Evolutionary conservation across 1,284 basidiomycete species (phyloP), one percentile per base, ranked within the genome.

Genomic region (Athelia psychrophila): DNA sequence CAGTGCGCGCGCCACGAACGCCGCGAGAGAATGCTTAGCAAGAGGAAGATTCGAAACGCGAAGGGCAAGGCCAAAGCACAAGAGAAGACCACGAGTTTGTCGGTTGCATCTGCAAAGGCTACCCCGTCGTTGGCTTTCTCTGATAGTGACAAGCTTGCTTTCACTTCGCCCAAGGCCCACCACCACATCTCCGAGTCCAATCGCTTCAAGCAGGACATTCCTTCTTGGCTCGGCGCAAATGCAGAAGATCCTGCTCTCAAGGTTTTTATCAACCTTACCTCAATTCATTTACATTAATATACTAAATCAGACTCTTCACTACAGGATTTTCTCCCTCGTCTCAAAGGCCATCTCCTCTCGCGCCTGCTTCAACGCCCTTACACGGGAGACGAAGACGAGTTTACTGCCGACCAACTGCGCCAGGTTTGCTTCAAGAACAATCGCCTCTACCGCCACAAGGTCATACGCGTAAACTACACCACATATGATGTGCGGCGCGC

Each of bases 1-100:
- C 66, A 69, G 18, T 68, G 75, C 35, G 57, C 65, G 0, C 57
- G 24, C 15, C 55, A 61, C 19, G 64, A 67, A 25, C 47, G 50
- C 0, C 48, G 58, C 0, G 52, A 58, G 12, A 32, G 35, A 0
- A 25, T 56, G 2, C 35, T 59, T 2, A 23, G 46, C 12, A 9
- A 16, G 18, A 5, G 23, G 2, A 38, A 24, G 10, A 3, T 58
- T n/a, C 5, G 24, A 33, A 35, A n/a, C 16, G 18, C 35, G 6
- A 48, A 32, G 30, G 33, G 18, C 5, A 25, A 18, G 9, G 24
- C 5, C 20, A 19, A 18, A 24, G n/a, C 18, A 4, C 22, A 15
- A 6, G 44, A 10, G 10, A 24, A n/a, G 8, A 46, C 9, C 1
- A 36, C 0, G 46, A 54, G 9, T 51, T 51, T 50, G 33, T 54